Evolutionary conservation across 169 alveolate genomes (phyloP), one percentile per base, ranked within the genome.

Genomic region (Cryptosporidium viatorum): DNA sequence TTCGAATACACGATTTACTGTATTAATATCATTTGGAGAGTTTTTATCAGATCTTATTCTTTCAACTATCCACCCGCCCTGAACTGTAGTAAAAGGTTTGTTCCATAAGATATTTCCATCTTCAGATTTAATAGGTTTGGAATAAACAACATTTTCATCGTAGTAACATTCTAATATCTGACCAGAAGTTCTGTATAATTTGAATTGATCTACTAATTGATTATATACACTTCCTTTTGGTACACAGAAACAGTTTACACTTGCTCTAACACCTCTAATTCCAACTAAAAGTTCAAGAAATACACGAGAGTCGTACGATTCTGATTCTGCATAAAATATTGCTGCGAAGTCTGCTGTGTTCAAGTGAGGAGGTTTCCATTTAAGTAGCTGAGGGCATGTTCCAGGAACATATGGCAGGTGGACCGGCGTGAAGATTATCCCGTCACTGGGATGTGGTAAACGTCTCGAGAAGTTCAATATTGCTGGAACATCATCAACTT

Each of bases 341-440:
- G 89, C 89, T 58, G 89, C 89, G 84, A 97, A 97, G 71, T 97
- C 98, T 1, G 97, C 97, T 2, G 99, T 95, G 67, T 97, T 97
- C 70, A 97, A 93, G 51, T 97, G 96, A 33, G 98, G 96, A 1
- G 99, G 99, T 84, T 97, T 97, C 99, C 99, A 97, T 92, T 97
- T 97, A 35, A 97, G 91, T 18, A 97, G 94, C 59, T 96, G 93
- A 26, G 91, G 91, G 84, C 98, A 96, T n/a, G 99, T 97, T 29
- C 99, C 99, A 8, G 99, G 98, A 50, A 93, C 71, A 84, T 97
- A 97, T 8, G 98, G 97, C 58, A 95, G 94, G 35, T 91, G 58
- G 59, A 96, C 97, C 12, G 97, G 97, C 1, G 99, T 97, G 70
- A 97, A 97, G 26, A 97, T 97, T 29, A 97, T 92, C 12, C 99